phyloP scores from a whole-genome alignment of 805 yeast species.

The Saccharomyces jurei region DNA sequence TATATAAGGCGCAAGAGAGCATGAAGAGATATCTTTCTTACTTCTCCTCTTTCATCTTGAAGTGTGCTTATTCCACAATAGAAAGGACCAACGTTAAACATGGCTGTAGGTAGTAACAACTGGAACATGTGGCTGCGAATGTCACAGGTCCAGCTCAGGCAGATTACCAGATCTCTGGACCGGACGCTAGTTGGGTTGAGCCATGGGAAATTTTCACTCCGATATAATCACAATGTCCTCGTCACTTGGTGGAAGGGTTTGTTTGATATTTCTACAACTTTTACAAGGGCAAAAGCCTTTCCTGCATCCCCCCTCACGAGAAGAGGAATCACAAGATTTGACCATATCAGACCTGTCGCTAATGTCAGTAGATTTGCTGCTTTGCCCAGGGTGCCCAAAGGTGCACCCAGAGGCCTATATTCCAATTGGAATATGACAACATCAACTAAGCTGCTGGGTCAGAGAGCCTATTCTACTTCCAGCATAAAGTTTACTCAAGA shows the following conservation, averaged over 20 bases:
- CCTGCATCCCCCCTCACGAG: not conserved
- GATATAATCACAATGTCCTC: not conserved
- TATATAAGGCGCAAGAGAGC: not conserved
- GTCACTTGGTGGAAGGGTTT: not conserved
- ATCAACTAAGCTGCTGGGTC: constrained; percentile 6
- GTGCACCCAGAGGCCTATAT: constrained; percentile 15
- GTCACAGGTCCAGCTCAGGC: not conserved
- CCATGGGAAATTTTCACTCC: not conserved
- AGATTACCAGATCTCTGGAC: not conserved
- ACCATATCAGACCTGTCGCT: not conserved
- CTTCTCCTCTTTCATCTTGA: not conserved
- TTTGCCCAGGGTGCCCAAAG: constrained; percentile 10
- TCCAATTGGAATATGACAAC: constrained; percentile 17
- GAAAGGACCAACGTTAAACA: not conserved
- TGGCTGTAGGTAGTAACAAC: not conserved
- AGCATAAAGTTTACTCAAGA: constrained; percentile 35
- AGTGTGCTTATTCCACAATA: not conserved
- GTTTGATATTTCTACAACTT: not conserved
- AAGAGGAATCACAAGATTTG: not conserved
- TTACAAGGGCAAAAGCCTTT: not conserved
- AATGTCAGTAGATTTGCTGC: constrained; percentile 2
- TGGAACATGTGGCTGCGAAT: not conserved
- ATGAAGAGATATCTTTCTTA: not conserved
- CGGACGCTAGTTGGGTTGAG: not conserved
- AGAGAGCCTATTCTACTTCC: constrained; percentile 17